Evolutionary conservation across 176 grass and related monocot genomes (phyloP).

Genomic region (Chrysopogon serrulatus): DNA sequence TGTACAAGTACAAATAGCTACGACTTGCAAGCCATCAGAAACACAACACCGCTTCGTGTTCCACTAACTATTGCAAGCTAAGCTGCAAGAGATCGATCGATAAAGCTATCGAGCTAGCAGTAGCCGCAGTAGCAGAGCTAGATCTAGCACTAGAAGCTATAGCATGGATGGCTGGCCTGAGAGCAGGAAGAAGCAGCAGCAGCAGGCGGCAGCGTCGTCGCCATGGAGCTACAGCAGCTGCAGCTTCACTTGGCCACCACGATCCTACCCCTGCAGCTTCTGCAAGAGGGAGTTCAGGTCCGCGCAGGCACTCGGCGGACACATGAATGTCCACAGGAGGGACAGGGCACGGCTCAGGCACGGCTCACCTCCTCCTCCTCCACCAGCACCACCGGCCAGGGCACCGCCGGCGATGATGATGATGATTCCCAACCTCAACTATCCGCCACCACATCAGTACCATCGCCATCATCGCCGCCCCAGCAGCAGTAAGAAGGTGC

Average conservation of each 20-base stretch:
- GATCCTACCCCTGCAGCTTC: constrained; percentile 51
- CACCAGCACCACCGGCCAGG: not conserved
- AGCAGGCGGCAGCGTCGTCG: not conserved
- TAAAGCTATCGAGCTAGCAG: no score
- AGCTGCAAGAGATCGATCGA: no score
- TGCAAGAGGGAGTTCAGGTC: constrained; percentile 55
- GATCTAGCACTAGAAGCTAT: not conserved
- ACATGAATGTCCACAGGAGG: constrained; percentile 60
- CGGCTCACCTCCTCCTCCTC: not conserved
- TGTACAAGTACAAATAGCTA: no score
- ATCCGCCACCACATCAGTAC: constrained; percentile 20
- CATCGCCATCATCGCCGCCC: not conserved
- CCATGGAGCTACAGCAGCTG: not conserved
- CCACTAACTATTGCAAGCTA: no score
- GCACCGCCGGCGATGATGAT: not conserved
- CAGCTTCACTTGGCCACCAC: constrained; percentile 22
- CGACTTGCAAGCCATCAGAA: no score
- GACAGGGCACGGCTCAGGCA: constrained; percentile 42
- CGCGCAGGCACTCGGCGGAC: constrained; percentile 52
- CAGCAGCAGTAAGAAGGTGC: not conserved
- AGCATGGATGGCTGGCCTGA: not conserved
- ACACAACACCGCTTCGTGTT: no score
- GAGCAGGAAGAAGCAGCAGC: not conserved
- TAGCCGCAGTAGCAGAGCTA: not conserved
- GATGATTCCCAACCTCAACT: constrained; percentile 47